phyloP scores from a whole-genome alignment of 1,139 yeast species.

The Scheffersomyces parashehatae region DNA sequence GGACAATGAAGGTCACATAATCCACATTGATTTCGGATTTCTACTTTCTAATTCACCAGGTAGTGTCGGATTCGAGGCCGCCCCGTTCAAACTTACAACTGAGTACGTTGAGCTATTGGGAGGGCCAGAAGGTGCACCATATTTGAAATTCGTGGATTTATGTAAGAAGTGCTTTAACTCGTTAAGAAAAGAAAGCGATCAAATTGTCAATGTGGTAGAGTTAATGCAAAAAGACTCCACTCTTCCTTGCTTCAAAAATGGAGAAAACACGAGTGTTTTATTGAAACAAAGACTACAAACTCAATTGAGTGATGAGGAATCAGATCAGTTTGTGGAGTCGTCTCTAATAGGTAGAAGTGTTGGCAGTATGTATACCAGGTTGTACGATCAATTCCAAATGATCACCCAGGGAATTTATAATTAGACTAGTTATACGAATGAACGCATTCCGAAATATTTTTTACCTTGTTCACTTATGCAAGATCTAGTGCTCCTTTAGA shows the following conservation, averaged over 20 bases:
- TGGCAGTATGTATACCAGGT: slow-evolving; percentile 86
- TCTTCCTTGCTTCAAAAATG: slow-evolving; percentile 88
- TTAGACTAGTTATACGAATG: slow-evolving; percentile 15
- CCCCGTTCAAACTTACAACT: slow-evolving; percentile 87
- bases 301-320: slow-evolving; percentile 70
- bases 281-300: slow-evolving; percentile 79
- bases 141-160: slow-evolving; percentile 55
- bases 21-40: slow-evolving; percentile 96
- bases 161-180: slow-evolving; percentile 74
- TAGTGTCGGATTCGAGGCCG: slow-evolving; percentile 93
- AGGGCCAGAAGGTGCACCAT: slow-evolving; percentile 65
- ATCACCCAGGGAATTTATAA: slow-evolving; percentile 92
- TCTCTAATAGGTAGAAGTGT: slow-evolving; percentile 71
- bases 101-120: slow-evolving; percentile 89
- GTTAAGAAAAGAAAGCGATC: slow-evolving; percentile 69
- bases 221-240: slow-evolving; percentile 90
- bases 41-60: slow-evolving; percentile 93
- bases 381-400: slow-evolving; percentile 93
- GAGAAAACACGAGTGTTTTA: slow-evolving; percentile 77
- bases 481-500: no score
- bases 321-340: slow-evolving; percentile 75
- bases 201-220: slow-evolving; percentile 77
- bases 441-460: no score
- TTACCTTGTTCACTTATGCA: no score
- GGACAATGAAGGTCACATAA: slow-evolving; percentile 91